phyloP scores from a whole-genome alignment of 163 green algal species.

The Volvox carteri region DNA sequence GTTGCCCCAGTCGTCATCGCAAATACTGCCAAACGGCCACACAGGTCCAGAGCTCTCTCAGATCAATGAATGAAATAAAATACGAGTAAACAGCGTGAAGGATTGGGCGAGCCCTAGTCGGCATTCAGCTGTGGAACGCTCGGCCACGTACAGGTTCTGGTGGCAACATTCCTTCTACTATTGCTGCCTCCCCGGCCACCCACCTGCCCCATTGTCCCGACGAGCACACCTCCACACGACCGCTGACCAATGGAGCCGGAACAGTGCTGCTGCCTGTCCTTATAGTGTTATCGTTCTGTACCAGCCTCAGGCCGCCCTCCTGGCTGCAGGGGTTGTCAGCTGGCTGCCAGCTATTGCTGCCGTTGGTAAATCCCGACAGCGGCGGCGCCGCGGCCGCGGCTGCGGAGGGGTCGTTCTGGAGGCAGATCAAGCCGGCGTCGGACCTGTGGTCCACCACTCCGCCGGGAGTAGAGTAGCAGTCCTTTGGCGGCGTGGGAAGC shows the following conservation, averaged over 20 bases:
- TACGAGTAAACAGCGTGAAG: no score
- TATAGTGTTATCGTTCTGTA: background rate
- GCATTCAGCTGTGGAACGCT: no score
- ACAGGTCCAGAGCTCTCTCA: no score
- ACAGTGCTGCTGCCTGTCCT: background rate
- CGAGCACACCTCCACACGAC: slow-evolving; percentile 44
- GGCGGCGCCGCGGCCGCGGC: background rate
- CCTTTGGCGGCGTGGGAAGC: background rate
- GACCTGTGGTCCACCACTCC: background rate
- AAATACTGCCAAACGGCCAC: slow-evolving; percentile 42
- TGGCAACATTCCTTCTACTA: no score
- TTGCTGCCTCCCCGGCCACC: background rate
- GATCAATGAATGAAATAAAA: no score
- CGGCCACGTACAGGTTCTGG: no score
- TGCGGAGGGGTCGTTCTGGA: no score
- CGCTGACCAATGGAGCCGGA: background rate
- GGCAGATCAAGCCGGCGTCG: slow-evolving; percentile 40
- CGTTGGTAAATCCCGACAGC: background rate
- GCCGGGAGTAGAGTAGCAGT: background rate
- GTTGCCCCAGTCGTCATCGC: slow-evolving; percentile 52
- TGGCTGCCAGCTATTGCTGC: slow-evolving; percentile 12
- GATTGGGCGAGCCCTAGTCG: no score
- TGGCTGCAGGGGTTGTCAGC: background rate
- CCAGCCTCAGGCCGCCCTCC: background rate
- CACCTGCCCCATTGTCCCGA: slow-evolving; percentile 39